phyloP scores from a whole-genome alignment of 1,284 basidiomycete genomes.

The Sanghuangporus baumii region DNA sequence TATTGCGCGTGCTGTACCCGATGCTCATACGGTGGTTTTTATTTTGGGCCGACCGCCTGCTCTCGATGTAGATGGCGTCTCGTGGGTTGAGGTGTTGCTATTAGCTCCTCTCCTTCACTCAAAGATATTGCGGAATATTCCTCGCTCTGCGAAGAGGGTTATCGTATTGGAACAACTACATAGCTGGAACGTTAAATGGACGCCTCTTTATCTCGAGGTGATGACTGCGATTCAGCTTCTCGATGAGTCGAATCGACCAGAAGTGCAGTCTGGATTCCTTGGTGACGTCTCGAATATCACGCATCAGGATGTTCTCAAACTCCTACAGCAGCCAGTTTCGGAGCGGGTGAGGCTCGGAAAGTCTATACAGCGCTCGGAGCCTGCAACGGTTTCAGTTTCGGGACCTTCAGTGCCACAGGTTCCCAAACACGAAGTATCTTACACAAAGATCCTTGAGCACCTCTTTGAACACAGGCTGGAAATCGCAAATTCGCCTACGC shows the following conservation, averaged over 20 bases:
- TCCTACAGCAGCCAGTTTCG: slow-evolving; percentile 40
- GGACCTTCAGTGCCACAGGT: slow-evolving; percentile 46
- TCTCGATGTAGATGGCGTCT: slow-evolving; percentile 49
- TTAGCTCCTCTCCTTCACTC: slow-evolving; percentile 71
- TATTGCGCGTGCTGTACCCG: slow-evolving; percentile 33
- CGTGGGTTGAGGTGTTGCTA: slow-evolving; percentile 66
- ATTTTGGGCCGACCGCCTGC: slow-evolving; percentile 56
- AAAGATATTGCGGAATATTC: slow-evolving; percentile 60
- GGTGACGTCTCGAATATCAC: slow-evolving; percentile 43
- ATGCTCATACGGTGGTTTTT: slow-evolving; percentile 66
- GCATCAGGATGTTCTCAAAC: slow-evolving; percentile 39
- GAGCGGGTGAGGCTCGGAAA: slow-evolving; percentile 43
- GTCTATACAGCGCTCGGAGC: not conserved
- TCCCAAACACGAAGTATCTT: slow-evolving; percentile 87
- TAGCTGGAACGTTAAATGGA: slow-evolving; percentile 80
- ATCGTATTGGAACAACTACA: slow-evolving; percentile 82
- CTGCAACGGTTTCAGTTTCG: not conserved
- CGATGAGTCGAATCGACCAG: slow-evolving; percentile 42
- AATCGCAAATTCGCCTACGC: slow-evolving; percentile 76
- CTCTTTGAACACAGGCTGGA: slow-evolving; percentile 82
- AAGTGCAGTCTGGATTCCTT: slow-evolving; percentile 57
- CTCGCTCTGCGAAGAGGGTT: slow-evolving; percentile 61
- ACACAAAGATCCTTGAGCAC: slow-evolving; percentile 84
- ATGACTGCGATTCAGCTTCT: slow-evolving; percentile 67
- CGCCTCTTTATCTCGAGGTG: slow-evolving; percentile 82